Conservation (phyloP, 768 basidiomycete genomes). For the Amanita polypyramis region DNA sequence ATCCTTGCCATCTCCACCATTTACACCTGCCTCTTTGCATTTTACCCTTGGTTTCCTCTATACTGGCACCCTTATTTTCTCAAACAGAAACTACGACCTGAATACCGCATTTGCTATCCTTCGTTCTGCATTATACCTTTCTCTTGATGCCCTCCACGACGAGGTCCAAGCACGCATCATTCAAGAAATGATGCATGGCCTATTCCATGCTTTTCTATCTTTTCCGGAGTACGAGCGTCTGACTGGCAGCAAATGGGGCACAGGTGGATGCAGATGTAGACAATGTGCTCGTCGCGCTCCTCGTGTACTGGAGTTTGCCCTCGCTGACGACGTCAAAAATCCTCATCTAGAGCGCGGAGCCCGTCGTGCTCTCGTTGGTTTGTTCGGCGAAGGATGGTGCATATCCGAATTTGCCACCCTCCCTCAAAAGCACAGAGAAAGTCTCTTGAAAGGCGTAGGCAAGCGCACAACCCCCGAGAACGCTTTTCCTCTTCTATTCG, state of each 20-base stretch:
- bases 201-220: constrained; percentile 75
- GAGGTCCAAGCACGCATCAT: constrained; percentile 80
- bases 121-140: constrained; percentile 72
- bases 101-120: constrained; percentile 86
- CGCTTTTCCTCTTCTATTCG: constrained; percentile 57
- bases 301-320: constrained; percentile 74
- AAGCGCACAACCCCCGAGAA: constrained; percentile 60
- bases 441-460: constrained; percentile 61
- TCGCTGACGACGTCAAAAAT: constrained; percentile 70
- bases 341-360: constrained; percentile 59
- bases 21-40: constrained; percentile 88
- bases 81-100: constrained; percentile 88
- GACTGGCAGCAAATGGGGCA: constrained; percentile 71
- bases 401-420: constrained; percentile 70
- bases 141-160: constrained; percentile 56
- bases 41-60: constrained; percentile 94
- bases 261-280: constrained; percentile 74
- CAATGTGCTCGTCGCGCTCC: constrained; percentile 77
- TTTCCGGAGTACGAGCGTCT: constrained; percentile 72
- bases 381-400: constrained; percentile 89
- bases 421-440: constrained; percentile 52
- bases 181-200: constrained; percentile 84
- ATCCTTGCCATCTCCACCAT: constrained; percentile 81
- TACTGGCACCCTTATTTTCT: constrained; percentile 88
- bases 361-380: constrained; percentile 63